Evolutionary conservation across 495 filamentous ascomycete genomes (phyloP).

Genomic region (Aspergillus coremiiformis): DNA sequence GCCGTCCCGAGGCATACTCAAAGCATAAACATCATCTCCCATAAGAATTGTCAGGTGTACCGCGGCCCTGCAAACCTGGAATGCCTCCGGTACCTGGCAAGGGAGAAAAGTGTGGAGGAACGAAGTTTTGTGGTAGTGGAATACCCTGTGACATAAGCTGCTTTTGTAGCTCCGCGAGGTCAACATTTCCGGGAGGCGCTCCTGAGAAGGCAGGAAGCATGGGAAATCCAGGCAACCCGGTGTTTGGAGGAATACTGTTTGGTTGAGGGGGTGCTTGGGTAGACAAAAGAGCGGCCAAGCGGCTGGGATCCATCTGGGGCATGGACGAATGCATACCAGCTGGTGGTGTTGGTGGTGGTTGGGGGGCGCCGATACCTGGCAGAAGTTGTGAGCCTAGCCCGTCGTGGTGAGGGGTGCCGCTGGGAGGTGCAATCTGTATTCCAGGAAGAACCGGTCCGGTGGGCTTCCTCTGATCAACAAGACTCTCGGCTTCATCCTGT

Average conservation of each 20-base stretch:
- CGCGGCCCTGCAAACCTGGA: conserved; percentile 40
- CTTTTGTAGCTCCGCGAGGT: conserved; percentile 60
- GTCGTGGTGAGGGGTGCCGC: conserved; percentile 27
- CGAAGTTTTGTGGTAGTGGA: conserved; percentile 33
- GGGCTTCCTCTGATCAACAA: conserved; percentile 85
- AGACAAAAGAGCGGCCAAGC: conserved; percentile 41
- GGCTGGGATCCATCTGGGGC: conserved; percentile 46
- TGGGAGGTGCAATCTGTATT: conserved; percentile 37
- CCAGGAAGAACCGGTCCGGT: conserved; percentile 44
- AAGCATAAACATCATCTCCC: conserved; percentile 22
- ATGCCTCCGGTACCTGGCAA: conserved; percentile 36
- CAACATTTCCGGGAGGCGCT: conserved; percentile 49
- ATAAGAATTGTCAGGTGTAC: conserved; percentile 26
- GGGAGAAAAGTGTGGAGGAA: conserved; percentile 39
- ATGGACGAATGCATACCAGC: conserved; percentile 44
- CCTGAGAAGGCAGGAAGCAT: conserved; percentile 43
- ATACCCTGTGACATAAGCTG: conserved; percentile 38
- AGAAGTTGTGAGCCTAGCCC: conserved; percentile 32
- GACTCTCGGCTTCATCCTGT: conserved; percentile 84
- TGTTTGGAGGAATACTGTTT: conserved; percentile 20
- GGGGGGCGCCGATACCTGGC: conserved; percentile 42
- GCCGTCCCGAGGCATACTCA: conserved; percentile 9
- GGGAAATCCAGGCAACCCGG: conserved; percentile 31
- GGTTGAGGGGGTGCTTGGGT: conserved; percentile 33
- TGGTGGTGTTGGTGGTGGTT: conserved; percentile 43